Conservation (phyloP, 176 grass and related monocot genomes). For the Lolium rigidum region DNA sequence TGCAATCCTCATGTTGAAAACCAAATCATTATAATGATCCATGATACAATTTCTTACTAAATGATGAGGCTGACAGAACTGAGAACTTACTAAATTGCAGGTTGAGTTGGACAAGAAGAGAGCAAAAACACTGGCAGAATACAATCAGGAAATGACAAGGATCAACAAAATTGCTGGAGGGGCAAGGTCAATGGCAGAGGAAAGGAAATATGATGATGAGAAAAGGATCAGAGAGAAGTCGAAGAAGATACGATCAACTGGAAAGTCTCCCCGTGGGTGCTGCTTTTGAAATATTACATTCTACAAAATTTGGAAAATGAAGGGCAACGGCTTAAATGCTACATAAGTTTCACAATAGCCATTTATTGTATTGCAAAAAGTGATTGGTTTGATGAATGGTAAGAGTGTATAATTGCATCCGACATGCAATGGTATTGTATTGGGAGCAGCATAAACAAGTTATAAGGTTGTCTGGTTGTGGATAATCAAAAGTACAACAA, state of each 20-base stretch:
- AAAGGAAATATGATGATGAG: slow-evolving; percentile 73
- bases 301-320: slow-evolving; percentile 38
- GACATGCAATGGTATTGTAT: not conserved
- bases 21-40: slow-evolving; percentile 23
- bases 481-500: not conserved
- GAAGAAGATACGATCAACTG: slow-evolving; percentile 53
- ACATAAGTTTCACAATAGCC: not conserved
- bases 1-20: not conserved
- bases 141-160: slow-evolving; percentile 61
- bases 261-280: slow-evolving; percentile 50
- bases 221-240: slow-evolving; percentile 65
- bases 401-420: slow-evolving; percentile 22
- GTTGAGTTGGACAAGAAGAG: slow-evolving; percentile 49
- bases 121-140: slow-evolving; percentile 50
- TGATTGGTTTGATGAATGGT: slow-evolving; percentile 38
- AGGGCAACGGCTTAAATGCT: not conserved
- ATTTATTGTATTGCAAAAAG: slow-evolving; percentile 31
- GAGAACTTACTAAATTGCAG: slow-evolving; percentile 56
- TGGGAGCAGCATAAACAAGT: not conserved
- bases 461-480: slow-evolving; percentile 1
- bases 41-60: slow-evolving; percentile 7
- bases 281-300: slow-evolving; percentile 57
- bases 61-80: not conserved
- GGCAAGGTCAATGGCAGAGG: slow-evolving; percentile 55
- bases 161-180: slow-evolving; percentile 66